phyloP scores from a whole-genome alignment of 2,329 filamentous ascomycete genomes.

The Claviceps fusiformis region DNA sequence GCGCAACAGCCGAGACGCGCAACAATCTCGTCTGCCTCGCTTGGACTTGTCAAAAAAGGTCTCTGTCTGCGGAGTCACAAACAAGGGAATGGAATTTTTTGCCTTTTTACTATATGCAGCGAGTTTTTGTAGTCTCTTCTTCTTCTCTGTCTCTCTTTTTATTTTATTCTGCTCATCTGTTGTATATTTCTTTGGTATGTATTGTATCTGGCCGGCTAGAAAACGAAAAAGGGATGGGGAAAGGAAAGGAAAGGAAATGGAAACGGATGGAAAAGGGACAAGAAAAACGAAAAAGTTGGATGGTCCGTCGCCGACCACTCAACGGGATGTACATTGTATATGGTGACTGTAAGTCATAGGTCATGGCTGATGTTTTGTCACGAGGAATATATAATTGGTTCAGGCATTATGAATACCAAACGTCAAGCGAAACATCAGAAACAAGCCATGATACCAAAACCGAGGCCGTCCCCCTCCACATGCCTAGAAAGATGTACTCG shows the following conservation, averaged over 20 bases:
- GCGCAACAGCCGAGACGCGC: not conserved
- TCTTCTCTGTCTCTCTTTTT: not conserved
- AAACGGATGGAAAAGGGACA: no score
- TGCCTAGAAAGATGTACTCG: no score
- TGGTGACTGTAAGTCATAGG: no score
- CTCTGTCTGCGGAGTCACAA: no score
- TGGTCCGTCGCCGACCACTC: no score
- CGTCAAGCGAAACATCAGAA: no score
- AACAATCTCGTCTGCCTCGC: not conserved
- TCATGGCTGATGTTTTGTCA: no score
- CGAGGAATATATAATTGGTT: no score
- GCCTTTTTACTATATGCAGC: not conserved
- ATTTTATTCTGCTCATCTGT: not conserved
- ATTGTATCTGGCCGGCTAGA: not conserved
- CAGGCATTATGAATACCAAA: no score
- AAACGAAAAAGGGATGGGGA: not conserved
- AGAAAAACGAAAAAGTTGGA: not conserved
- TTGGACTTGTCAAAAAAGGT: not conserved
- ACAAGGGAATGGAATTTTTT: not conserved
- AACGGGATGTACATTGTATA: no score
- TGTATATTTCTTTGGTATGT: not conserved
- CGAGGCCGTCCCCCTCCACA: no score
- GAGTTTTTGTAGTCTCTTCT: not conserved
- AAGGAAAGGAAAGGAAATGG: not conserved
- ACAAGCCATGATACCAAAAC: no score